Evolutionary conservation across 192 early-diverging fungal species (phyloP), one percentile per base, ranked within the genome.

Genomic region (Gaertneriomyces semiglobifer): DNA sequence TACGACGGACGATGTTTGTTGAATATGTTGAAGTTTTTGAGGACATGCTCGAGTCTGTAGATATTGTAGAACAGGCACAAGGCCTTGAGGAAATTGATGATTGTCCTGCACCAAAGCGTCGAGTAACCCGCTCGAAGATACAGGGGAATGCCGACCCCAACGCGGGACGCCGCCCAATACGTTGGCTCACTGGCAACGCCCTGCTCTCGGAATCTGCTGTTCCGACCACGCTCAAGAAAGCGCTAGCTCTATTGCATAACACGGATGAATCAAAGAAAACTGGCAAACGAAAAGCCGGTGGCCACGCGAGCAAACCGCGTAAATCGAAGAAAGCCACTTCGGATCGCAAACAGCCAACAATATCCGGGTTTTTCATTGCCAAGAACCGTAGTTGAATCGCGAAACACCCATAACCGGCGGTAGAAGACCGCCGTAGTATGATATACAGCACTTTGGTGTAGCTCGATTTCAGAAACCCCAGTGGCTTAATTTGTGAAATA

Each of bases 1-100:
- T 90, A 33, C 43, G 63, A 19, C 44, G 75, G 8, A 59, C 51
- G 20, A 79, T 79, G 74, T 25, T 57, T 33, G 70, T 76, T 9
- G 66, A 68, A 44, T 47, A 63, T 45, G 10, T 72, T 51, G 11
- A 46, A n/a, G 45, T 72, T 16, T 10, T 2, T 10, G 57, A 44
- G 4, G n/a, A 11, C 7, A 1, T 59, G 7, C 12, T 14, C 9
- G 16, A 33, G 4, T 7, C 55, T 16, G 20, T 16, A 10, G 12
- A 18, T 11, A 12, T 44, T 2, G n/a, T 33, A 53, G 39, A 41
- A 63, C 12, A 4, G 20, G 18, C 5, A 0, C 18, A n/a, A 11
- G 11, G 7, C n/a, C 33, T 12, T 20, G 55, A 11, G 20, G 55
- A 56, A 56, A 33, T 20, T 20, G 55, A 16, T 56, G n/a, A 61